Evolutionary conservation across 2,329 filamentous ascomycete species (phyloP).

Genomic region (Diplocarpon mali): DNA sequence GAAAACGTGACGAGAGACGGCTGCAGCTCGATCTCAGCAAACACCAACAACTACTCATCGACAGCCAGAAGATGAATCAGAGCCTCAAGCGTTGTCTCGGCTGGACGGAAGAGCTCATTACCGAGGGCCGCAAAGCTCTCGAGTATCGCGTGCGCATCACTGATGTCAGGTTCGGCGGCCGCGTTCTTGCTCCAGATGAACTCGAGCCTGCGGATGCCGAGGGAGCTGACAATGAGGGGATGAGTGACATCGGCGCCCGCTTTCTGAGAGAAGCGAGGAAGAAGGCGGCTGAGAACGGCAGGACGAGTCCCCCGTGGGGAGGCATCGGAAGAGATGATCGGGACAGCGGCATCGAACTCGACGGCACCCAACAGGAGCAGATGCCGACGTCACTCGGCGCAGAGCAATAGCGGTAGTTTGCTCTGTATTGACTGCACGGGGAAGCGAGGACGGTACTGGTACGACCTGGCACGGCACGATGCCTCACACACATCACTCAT

Average conservation of each 20-base stretch:
- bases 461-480: conserved; percentile 1
- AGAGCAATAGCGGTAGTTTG: too few species aligned
- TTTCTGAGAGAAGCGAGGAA: conserved; percentile 23
- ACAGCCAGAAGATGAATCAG: conserved; percentile 92
- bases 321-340: conserved; percentile 20
- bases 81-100: conserved; percentile 81
- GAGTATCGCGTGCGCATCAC: conserved; percentile 69
- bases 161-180: conserved; percentile 72
- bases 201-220: conserved; percentile 31
- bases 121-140: conserved; percentile 76
- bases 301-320: conserved; percentile 17
- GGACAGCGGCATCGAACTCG: conserved; percentile 24
- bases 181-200: conserved; percentile 64
- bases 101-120: conserved; percentile 85
- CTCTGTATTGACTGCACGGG: too few species aligned
- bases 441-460: background rate
- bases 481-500: conserved; percentile 15
- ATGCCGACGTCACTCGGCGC: background rate
- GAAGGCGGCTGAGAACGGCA: conserved; percentile 13
- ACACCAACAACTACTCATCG: conserved; percentile 78
- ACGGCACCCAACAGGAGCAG: conserved; percentile 11
- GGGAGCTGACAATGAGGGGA: conserved; percentile 19
- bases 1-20: conserved; percentile 68
- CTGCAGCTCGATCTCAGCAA: conserved; percentile 77
- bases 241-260: conserved; percentile 21